A percentile compares a stretch with the other conserved stretches of the same genome.
phyloP scores from a whole-genome alignment of 164 flowering plant genomes.

The Chimonanthus salicifolius region DNA sequence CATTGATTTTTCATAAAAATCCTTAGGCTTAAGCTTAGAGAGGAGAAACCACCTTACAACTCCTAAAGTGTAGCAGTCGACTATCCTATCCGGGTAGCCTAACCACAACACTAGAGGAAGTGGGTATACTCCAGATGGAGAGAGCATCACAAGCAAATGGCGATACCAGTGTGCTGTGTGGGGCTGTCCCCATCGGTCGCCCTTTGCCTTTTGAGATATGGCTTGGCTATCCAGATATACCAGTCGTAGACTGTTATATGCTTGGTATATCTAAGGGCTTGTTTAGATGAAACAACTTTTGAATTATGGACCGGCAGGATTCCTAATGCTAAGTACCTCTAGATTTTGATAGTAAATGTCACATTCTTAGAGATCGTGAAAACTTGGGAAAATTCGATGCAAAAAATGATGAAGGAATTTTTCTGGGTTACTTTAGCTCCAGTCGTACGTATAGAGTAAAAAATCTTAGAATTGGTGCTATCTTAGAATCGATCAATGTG shows the following conservation, averaged over 20 bases:
- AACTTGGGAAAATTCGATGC: no score
- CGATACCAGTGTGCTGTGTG: neutral
- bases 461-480: no score
- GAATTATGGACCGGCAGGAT: no score
- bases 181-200: neutral
- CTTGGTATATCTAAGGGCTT: neutral
- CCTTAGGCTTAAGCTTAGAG: neutral
- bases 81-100: neutral
- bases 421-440: no score
- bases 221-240: neutral
- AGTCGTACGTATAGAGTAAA: no score
- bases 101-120: constrained; percentile 1
- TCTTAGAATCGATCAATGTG: no score
- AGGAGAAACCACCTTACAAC: neutral
- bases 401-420: no score
- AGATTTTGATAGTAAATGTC: no score
- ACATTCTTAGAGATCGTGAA: no score
- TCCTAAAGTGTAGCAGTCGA: neutral
- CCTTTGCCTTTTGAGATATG: constrained; percentile 1
- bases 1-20: no score
- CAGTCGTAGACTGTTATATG: neutral
- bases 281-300: no score
- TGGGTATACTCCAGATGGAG: constrained; percentile 1
- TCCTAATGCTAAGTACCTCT: no score
- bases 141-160: neutral